These are phyloP conservation scores for Abortiporus biennis DNA, from an alignment of 1,284 basidiomycete genomes.

Conservation along the genomic window DNA sequence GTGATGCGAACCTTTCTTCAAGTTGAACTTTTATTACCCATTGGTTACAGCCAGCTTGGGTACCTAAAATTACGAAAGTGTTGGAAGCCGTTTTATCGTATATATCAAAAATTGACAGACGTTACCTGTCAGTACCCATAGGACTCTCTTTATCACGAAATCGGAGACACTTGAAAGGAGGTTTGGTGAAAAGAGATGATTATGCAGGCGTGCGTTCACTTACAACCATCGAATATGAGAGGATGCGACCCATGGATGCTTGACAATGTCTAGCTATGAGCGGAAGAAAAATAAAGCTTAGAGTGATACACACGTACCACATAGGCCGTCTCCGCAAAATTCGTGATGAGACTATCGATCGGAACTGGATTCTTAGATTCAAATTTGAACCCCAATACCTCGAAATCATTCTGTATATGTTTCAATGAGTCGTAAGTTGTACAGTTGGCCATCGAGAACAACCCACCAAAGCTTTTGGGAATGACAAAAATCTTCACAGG, in stretches of 20 bases:
- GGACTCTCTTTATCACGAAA: slow-evolving; percentile 54
- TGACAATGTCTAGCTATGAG: background rate
- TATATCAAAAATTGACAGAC: slow-evolving; percentile 1
- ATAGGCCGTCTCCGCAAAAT: slow-evolving; percentile 49
- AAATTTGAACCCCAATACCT: slow-evolving; percentile 44
- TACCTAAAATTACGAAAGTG: slow-evolving; percentile 27
- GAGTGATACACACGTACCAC: slow-evolving; percentile 30
- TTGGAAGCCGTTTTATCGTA: too few species aligned
- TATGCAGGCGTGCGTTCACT: too few species aligned
- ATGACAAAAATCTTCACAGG: slow-evolving; percentile 42
- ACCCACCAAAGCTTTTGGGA: slow-evolving; percentile 51
- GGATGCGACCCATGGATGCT: slow-evolving; percentile 52
- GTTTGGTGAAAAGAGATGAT: too few species aligned
- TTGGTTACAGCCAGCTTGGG: slow-evolving; percentile 61
- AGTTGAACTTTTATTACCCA: slow-evolving; percentile 36
- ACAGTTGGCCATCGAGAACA: background rate
- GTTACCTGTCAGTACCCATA: slow-evolving; percentile 58
- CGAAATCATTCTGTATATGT: slow-evolving; percentile 50
- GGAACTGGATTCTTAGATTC: slow-evolving; percentile 38
- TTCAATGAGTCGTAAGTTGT: too few species aligned
- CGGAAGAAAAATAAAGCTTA: slow-evolving; percentile 16
- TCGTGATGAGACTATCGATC: slow-evolving; percentile 57
- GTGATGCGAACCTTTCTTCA: background rate
- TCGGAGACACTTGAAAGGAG: slow-evolving; percentile 40
- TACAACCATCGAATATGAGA: slow-evolving; percentile 59